Evolutionary conservation across 2,329 filamentous ascomycete species (phyloP), one percentile per base, ranked within the genome.

Genomic region (Ascochyta clinopodiicola): DNA sequence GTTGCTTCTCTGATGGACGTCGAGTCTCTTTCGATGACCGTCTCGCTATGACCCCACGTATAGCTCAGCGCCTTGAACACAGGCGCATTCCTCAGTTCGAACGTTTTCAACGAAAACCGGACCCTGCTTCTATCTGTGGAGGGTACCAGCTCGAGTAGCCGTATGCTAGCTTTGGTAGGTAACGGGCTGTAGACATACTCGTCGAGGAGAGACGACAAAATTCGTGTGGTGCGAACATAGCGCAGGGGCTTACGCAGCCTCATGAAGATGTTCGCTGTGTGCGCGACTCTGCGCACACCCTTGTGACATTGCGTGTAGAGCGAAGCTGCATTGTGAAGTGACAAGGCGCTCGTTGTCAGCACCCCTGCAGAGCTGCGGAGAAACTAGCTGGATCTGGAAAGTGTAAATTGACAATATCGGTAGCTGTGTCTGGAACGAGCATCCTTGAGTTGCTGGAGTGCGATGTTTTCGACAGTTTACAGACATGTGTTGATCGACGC

Each of bases 121-220:
- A 69, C 45, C 21, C 29, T 36, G 7, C 31, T 53, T 15, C 48
- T 56, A 12, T 62, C 57, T 24, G 46, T 22, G 7, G 50, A 60
- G 24, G 63, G 62, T 9, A 56, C 24, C 29, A 71, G 21, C 42
- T 66, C 62, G 13, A 68, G 52, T 6, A 69, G 54, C 6, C 64
- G 63, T 29, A 71, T 66, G 34, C 45, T 63, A 6, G 56, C 62
- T n/a, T 58, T 37, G 3, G 61, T 60, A 7, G 66, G 63, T 27
- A 70, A 48, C 21, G 60, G 56, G 10, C 56, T 44, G 45, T 68
- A 69, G 44, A 53, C 45, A 44, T 68, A 68, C 24, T 43, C 48
- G 40, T 57, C 49, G 15, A 63, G 45, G 43, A 60, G 49, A 34
- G 61, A 60, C 9, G 54, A 54, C 21, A 67, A 38, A 34, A 54